Evolutionary conservation across 305 asterid genomes (phyloP).

Genomic region (Ilex paraguariensis): DNA sequence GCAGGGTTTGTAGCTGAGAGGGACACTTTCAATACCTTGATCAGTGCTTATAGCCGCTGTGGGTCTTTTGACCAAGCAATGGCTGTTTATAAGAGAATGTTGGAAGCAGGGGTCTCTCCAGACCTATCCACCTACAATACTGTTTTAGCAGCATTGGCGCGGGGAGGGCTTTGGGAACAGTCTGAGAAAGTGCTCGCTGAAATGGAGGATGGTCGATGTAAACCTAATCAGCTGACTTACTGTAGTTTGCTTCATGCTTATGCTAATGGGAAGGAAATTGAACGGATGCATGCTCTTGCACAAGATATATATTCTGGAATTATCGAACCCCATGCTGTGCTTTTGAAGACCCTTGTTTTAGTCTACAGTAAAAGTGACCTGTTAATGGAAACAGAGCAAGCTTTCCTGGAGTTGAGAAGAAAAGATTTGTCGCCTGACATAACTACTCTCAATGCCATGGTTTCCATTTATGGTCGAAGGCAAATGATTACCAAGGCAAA

Average conservation of each 20-base stretch:
- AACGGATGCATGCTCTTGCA: slow-evolving; percentile 55
- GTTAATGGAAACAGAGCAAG: slow-evolving; percentile 63
- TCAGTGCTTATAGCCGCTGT: slow-evolving; percentile 89
- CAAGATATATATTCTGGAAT: slow-evolving; percentile 52
- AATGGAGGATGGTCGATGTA: slow-evolving; percentile 63
- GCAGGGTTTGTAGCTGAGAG: slow-evolving; percentile 89
- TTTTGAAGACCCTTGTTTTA: slow-evolving; percentile 80
- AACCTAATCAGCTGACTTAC: slow-evolving; percentile 75
- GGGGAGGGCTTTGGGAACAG: slow-evolving; percentile 92
- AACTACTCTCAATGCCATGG: slow-evolving; percentile 72
- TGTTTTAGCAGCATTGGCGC: slow-evolving; percentile 78
- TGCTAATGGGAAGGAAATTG: slow-evolving; percentile 73
- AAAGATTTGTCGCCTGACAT: slow-evolving; percentile 61
- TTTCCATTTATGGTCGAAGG: slow-evolving; percentile 82
- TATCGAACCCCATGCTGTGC: slow-evolving; percentile 48
- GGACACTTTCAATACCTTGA: slow-evolving; percentile 88
- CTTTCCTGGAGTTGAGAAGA: slow-evolving; percentile 53
- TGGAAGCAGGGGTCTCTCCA: slow-evolving; percentile 74
- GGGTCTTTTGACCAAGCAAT: slow-evolving; percentile 83
- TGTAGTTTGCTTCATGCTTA: slow-evolving; percentile 92
- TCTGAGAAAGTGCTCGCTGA: slow-evolving; percentile 80
- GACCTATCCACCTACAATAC: slow-evolving; percentile 89
- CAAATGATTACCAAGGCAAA: slow-evolving; percentile 64
- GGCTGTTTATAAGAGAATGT: slow-evolving; percentile 72
- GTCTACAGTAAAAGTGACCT: slow-evolving; percentile 78